Conservation (phyloP, 1,284 basidiomycete species). For the Coniferiporia weirii region DNA sequence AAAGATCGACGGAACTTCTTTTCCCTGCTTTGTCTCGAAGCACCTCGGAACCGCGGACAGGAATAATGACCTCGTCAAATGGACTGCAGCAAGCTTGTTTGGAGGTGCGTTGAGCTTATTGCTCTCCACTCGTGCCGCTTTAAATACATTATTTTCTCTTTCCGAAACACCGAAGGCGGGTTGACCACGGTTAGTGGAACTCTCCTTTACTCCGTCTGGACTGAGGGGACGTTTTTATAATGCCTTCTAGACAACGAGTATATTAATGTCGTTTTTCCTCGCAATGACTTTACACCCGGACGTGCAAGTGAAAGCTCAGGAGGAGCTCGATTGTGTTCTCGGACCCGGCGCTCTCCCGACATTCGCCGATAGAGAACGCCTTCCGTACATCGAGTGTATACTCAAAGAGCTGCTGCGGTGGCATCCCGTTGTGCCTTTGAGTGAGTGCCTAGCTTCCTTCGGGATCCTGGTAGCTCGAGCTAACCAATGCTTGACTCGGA, state of each 20-base stretch:
- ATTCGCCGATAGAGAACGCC: slow-evolving; percentile 31
- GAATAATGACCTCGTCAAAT: not conserved
- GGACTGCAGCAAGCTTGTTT: slow-evolving; percentile 5
- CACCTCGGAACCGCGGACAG: not conserved
- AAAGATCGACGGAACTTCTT: not conserved
- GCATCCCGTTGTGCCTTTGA: slow-evolving; percentile 27
- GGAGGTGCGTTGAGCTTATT: not conserved
- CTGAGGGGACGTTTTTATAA: no score
- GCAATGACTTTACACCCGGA: slow-evolving; percentile 36
- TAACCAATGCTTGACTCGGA: not conserved
- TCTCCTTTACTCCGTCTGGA: no score
- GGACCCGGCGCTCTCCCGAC: slow-evolving; percentile 34
- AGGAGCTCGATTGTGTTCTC: slow-evolving; percentile 37
- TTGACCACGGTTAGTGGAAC: not conserved
- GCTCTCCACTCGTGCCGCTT: slow-evolving; percentile 18
- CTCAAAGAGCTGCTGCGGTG: slow-evolving; percentile 41
- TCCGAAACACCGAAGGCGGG: not conserved
- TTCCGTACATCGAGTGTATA: slow-evolving; percentile 39
- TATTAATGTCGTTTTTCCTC: slow-evolving; percentile 40
- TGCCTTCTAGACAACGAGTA: slow-evolving; percentile 40
- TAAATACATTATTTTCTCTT: no score
- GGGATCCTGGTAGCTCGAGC: not conserved
- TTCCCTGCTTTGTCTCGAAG: slow-evolving; percentile 1
- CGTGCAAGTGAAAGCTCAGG: slow-evolving; percentile 34
- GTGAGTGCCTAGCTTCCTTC: slow-evolving; percentile 12